These are phyloP conservation scores for Nicotiana otophora DNA, from an alignment of 257 asterid genomes.

Conservation along the genomic window DNA sequence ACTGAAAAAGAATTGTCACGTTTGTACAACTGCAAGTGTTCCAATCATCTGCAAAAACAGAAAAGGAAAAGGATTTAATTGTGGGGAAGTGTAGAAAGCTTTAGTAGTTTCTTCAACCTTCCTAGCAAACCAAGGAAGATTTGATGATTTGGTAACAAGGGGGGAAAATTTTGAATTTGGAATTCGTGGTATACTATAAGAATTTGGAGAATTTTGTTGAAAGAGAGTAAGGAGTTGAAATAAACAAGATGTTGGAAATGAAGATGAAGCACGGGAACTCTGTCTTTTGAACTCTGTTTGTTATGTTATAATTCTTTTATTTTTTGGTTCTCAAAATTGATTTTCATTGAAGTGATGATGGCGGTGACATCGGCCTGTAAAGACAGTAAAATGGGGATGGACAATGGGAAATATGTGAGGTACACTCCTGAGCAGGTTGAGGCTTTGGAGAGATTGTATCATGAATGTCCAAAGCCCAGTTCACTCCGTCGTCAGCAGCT, in stretches of 20 bases:
- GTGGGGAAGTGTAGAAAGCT: background rate
- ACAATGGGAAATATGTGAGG: conserved; percentile 89
- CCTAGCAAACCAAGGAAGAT: background rate
- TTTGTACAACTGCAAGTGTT: background rate
- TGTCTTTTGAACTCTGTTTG: conserved; percentile 2
- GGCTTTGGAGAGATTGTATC: conserved; percentile 88
- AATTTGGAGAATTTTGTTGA: background rate
- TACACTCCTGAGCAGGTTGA: conserved; percentile 99
- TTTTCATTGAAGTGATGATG: conserved; percentile 58
- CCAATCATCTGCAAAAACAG: background rate
- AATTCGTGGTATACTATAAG: background rate
- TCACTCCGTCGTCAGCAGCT: conserved; percentile 92
- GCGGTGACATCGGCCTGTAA: conserved; percentile 77
- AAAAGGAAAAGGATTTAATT: background rate
- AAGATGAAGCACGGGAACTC: background rate
- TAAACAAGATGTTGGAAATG: background rate
- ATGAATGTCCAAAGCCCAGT: conserved; percentile 94
- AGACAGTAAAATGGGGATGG: conserved; percentile 60
- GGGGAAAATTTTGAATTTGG: background rate
- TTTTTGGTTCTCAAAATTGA: conserved; percentile 10
- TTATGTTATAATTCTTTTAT: background rate
- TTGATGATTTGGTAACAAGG: background rate
- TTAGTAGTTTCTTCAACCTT: background rate
- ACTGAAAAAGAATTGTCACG: background rate
- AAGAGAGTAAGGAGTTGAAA: background rate